Percentiles rank a stretch among this genome's conserved stretches.
phyloP scores from a whole-genome alignment of 140 eudicot genomes.

The Anethum foeniculum region DNA sequence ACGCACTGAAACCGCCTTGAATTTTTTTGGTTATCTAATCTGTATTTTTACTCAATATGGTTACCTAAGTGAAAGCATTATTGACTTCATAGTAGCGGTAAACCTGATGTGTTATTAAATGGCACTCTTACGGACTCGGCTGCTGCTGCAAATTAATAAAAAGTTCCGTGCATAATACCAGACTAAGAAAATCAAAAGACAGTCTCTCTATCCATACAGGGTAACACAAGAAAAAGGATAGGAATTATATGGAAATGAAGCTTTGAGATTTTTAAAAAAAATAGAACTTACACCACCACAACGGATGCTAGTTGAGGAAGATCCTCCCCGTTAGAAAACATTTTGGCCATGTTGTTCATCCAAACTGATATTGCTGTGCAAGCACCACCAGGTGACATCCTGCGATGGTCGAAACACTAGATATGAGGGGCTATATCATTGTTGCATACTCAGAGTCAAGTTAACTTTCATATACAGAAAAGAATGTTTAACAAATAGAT shows the following conservation, averaged over 20 bases:
- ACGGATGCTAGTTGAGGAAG: conserved; percentile 86
- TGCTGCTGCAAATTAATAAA: neutral
- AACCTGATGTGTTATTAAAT: neutral
- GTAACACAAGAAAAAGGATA: neutral
- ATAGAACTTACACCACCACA: conserved; percentile 76
- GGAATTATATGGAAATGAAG: neutral
- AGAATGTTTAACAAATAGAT: neutral
- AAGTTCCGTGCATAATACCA: neutral
- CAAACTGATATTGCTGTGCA: conserved; percentile 84
- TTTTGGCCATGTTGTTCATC: conserved; percentile 58
- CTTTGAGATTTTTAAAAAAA: neutral
- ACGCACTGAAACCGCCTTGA: neutral
- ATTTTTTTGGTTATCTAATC: neutral
- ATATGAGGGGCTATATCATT: conserved; percentile 10
- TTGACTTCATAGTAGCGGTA: neutral
- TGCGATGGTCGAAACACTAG: conserved; percentile 25
- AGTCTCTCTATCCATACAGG: neutral
- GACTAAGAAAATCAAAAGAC: neutral
- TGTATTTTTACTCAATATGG: neutral
- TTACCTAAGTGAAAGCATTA: neutral
- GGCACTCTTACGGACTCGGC: neutral
- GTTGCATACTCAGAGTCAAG: neutral
- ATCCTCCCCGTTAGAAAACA: conserved; percentile 36
- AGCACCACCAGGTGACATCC: conserved; percentile 99
- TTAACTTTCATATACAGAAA: neutral